These are phyloP conservation scores for Kodamaea fukazawae DNA, from an alignment of 805 yeast genomes.

Conservation along the genomic window DNA sequence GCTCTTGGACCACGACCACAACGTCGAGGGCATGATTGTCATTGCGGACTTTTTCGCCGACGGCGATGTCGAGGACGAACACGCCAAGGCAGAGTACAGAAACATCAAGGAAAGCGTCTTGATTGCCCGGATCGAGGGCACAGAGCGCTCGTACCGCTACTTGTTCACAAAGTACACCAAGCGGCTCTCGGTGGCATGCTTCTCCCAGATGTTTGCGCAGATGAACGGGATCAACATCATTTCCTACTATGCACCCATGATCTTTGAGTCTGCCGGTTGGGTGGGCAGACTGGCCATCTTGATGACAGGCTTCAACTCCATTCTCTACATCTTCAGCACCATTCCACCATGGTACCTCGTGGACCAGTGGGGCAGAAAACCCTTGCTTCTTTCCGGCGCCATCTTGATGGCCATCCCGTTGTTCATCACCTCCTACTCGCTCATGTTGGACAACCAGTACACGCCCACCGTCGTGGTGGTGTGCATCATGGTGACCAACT, in stretches of 20 bases:
- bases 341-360: constrained; percentile 90
- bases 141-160: constrained; percentile 65
- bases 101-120: constrained; percentile 79
- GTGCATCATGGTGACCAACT: constrained; percentile 75
- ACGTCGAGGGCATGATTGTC: constrained; percentile 77
- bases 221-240: constrained; percentile 91
- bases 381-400: constrained; percentile 78
- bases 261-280: constrained; percentile 96
- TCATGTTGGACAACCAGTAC: constrained; percentile 30
- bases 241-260: constrained; percentile 89
- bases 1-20: constrained; percentile 48
- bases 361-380: constrained; percentile 88
- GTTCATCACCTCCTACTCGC: constrained; percentile 57
- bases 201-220: constrained; percentile 90
- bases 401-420: constrained; percentile 74
- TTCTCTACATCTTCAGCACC: constrained; percentile 51
- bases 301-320: constrained; percentile 75
- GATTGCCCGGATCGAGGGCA: constrained; percentile 74
- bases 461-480: constrained; percentile 74
- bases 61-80: constrained; percentile 68
- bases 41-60: constrained; percentile 79
- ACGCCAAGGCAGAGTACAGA: constrained; percentile 70
- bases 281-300: constrained; percentile 79
- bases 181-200: constrained; percentile 82
- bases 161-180: constrained; percentile 75